A percentile compares a stretch with the other conserved stretches of the same genome.
Evolutionary conservation across 2,329 filamentous ascomycete genomes (phyloP).

Genomic region (Cladorrhinum sp.): DNA sequence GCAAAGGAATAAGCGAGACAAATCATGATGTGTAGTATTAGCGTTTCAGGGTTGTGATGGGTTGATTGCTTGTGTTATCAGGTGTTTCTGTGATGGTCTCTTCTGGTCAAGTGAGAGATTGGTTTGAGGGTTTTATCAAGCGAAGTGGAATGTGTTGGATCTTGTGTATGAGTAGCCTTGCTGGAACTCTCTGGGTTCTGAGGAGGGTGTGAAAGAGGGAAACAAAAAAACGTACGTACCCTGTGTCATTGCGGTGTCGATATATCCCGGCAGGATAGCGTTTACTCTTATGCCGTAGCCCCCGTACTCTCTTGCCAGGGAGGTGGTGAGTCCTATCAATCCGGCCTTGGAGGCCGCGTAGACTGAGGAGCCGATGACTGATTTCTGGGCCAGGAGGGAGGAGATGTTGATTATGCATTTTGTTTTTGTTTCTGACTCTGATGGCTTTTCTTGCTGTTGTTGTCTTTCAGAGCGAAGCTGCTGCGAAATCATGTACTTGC

Average conservation of each 20-base stretch:
- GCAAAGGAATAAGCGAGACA: neutral
- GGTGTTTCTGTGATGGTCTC: no score
- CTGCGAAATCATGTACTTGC: conserved; percentile 45
- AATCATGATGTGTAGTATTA: neutral
- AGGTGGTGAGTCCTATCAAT: conserved; percentile 67
- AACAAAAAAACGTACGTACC: conserved; percentile 45
- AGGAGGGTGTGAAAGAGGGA: no score
- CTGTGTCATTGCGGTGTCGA: conserved; percentile 75
- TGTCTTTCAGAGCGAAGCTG: conserved; percentile 2
- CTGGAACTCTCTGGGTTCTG: no score
- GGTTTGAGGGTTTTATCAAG: neutral
- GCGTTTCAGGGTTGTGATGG: no score
- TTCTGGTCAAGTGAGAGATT: neutral
- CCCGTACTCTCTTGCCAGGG: conserved; percentile 62
- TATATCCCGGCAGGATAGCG: conserved; percentile 78
- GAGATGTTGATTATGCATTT: conserved; percentile 78
- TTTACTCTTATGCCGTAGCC: conserved; percentile 68
- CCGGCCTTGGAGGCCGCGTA: conserved; percentile 83
- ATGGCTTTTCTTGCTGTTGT: conserved; percentile 17
- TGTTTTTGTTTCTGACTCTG: neutral
- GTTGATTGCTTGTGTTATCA: no score
- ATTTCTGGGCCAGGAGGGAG: conserved; percentile 68
- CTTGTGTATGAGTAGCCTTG: no score
- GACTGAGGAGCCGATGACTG: conserved; percentile 65
- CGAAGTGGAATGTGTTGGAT: neutral